These are phyloP conservation scores for Xylaria flabelliformis DNA, from an alignment of 495 filamentous ascomycete genomes.

Conservation along the genomic window DNA sequence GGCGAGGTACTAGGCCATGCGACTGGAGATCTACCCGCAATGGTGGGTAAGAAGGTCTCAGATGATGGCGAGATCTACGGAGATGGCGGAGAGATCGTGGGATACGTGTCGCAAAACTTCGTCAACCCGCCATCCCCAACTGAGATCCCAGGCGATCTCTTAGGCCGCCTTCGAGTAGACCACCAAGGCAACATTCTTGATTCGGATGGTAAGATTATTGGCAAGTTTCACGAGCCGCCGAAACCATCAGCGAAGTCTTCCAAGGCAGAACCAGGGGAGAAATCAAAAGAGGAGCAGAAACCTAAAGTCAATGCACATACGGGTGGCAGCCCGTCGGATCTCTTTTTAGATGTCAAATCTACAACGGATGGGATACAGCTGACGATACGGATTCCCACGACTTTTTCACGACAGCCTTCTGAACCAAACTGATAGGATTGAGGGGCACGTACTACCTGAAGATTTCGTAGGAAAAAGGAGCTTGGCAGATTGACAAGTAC, in stretches of 20 bases:
- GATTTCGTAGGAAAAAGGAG: not conserved
- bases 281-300: constrained; percentile 40
- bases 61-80: constrained; percentile 54
- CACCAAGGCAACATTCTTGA: constrained; percentile 54
- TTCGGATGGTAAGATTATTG: constrained; percentile 49
- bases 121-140: constrained; percentile 34
- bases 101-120: constrained; percentile 55
- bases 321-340: constrained; percentile 54
- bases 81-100: constrained; percentile 52
- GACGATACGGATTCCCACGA: constrained; percentile 58
- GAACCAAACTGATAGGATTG: not conserved
- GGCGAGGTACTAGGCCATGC: constrained; percentile 54
- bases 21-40: constrained; percentile 54
- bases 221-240: constrained; percentile 51
- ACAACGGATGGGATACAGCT: constrained; percentile 59
- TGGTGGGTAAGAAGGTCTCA: constrained; percentile 51
- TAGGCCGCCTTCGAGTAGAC: constrained; percentile 52
- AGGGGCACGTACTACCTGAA: not conserved
- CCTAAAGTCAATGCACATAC: constrained; percentile 47
- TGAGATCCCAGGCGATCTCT: constrained; percentile 46
- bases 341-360: constrained; percentile 59
- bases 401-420: constrained; percentile 40
- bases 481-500: not conserved
- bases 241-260: constrained; percentile 28
- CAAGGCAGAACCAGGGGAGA: constrained; percentile 29